Base-by-base conservation (phyloP, 345 rosid genomes). In the Clausena lansium region DNA sequence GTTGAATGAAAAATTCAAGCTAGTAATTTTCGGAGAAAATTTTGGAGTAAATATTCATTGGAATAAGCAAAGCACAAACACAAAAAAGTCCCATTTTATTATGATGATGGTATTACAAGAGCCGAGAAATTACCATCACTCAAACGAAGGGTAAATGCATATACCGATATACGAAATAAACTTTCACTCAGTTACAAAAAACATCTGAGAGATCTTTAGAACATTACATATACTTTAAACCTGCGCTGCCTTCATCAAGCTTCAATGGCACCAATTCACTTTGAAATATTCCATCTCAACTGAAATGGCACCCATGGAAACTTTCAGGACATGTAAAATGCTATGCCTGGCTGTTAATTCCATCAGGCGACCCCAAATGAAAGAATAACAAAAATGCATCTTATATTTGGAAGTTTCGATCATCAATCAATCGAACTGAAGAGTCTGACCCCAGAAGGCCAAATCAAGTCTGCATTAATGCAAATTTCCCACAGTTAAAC, bases 331-430 rank as follows among this genome's bases (percentile, higher is more conserved):
- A 63, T 4, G 15, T 9, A 63, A 59, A 41, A 70, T 7, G 71
- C 64, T 35, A 62, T n/a, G 35, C 20, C 55, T 20, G 11, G 19
- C 38, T 13, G 30, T 54, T 76, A 52, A 73, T 83, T 79, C 77
- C 38, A 62, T 67, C 70, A 47, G 80, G 76, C 22, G 41, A 70
- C 13, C 70, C n/a, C 65, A 11, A 64, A 58, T 41, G 67, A 85
- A 80, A 76, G 87, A 84, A 81, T 82, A 65, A 75, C 74, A 67
- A 78, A 67, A 78, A 83, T 80, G 72, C 78, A 70, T 71, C 22
- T 79, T 3, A 4, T 71, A 24, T 78, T 25, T 74, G 24, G 13
- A n/a, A 47, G 47, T 72, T 73, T 45, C 63, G 65, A 30, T 32
- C n/a, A 25, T 50, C 30, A 25, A 68, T 41, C 61, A 59, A 35